Percentiles rank a stretch among this genome's conserved stretches.
Evolutionary conservation across 2,329 filamentous ascomycete genomes (phyloP).

Genomic region (Cytospora schulzeri): DNA sequence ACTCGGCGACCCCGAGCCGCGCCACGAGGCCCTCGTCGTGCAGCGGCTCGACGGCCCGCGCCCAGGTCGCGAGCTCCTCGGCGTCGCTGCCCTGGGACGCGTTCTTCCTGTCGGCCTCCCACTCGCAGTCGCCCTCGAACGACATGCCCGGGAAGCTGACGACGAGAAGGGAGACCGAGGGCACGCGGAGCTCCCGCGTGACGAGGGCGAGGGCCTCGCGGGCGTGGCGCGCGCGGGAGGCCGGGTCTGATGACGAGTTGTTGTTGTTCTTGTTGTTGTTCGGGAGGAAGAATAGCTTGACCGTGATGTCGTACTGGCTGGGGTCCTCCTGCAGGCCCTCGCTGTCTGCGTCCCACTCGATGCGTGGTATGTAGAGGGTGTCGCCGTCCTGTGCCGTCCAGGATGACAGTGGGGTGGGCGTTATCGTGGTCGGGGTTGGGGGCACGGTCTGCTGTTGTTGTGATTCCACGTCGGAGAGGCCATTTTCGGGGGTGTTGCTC

Average conservation of each 20-base stretch:
- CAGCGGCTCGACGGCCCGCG: conserved; percentile 68
- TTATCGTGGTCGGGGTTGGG: conserved; percentile 30
- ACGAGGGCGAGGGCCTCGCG: conserved; percentile 80
- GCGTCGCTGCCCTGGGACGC: conserved; percentile 65
- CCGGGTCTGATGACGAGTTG: no score
- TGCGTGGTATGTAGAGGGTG: conserved; percentile 74
- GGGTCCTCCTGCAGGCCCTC: conserved; percentile 79
- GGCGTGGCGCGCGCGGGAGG: conserved; percentile 66
- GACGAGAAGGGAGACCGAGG: conserved; percentile 83
- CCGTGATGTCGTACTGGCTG: conserved; percentile 87
- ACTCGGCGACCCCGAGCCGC: conserved; percentile 85
- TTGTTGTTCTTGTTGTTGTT: no score
- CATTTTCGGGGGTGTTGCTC: conserved; percentile 31
- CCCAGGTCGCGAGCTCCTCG: conserved; percentile 69
- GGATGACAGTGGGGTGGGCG: conserved; percentile 40
- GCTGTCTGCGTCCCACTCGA: conserved; percentile 63
- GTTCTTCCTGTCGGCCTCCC: conserved; percentile 66
- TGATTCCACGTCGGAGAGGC: conserved; percentile 31
- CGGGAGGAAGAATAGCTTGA: conserved; percentile 94
- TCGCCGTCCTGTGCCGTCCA: conserved; percentile 71
- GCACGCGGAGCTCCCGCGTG: conserved; percentile 73
- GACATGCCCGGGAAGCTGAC: conserved; percentile 91
- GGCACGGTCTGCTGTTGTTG: not conserved
- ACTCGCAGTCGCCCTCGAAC: conserved; percentile 91
- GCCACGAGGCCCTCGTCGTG: conserved; percentile 68